These are phyloP conservation scores for Heterobasidion parviporum DNA, from an alignment of 1,284 basidiomycete species.

Conservation along the genomic window DNA sequence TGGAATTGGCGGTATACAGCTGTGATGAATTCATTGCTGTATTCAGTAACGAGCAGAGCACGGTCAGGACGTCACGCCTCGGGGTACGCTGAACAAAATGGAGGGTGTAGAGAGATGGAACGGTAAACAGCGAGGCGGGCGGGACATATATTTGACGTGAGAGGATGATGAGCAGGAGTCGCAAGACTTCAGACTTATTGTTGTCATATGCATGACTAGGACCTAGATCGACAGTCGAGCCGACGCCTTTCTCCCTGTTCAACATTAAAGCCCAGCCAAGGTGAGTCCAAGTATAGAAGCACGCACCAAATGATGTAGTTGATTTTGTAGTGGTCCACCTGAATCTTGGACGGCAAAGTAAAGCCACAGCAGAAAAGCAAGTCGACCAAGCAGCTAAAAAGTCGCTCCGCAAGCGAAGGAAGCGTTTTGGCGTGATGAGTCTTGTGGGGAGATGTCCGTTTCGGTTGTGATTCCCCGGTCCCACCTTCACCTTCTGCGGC, in stretches of 20 bases:
- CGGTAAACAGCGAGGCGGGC: conserved; percentile 59
- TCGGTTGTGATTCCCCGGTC: conserved; percentile 14
- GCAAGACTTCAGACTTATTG: conserved; percentile 82
- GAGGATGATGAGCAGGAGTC: conserved; percentile 77
- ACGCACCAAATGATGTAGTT: conserved; percentile 78
- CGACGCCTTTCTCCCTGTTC: conserved; percentile 84
- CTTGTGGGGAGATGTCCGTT: conserved; percentile 16
- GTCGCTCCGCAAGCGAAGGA: conserved; percentile 71
- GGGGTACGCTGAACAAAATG: conserved; percentile 73
- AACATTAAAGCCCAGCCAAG: background rate
- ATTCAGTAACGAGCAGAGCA: conserved; percentile 88
- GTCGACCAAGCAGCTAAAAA: conserved; percentile 76
- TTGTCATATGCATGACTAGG: conserved; percentile 60
- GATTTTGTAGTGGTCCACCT: conserved; percentile 78
- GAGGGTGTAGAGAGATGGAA: conserved; percentile 68
- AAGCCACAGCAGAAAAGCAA: conserved; percentile 89
- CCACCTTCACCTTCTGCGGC: conserved; percentile 26
- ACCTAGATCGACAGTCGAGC: conserved; percentile 70
- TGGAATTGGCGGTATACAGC: conserved; percentile 34
- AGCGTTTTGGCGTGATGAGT: conserved; percentile 36
- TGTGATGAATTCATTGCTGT: conserved; percentile 70
- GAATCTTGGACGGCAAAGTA: conserved; percentile 72
- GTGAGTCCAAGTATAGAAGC: background rate
- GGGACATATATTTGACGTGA: conserved; percentile 84
- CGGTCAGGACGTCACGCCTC: conserved; percentile 74